Base-by-base conservation (phyloP, 2,329 filamentous ascomycete species). In the Trichoderma atroviride region DNA sequence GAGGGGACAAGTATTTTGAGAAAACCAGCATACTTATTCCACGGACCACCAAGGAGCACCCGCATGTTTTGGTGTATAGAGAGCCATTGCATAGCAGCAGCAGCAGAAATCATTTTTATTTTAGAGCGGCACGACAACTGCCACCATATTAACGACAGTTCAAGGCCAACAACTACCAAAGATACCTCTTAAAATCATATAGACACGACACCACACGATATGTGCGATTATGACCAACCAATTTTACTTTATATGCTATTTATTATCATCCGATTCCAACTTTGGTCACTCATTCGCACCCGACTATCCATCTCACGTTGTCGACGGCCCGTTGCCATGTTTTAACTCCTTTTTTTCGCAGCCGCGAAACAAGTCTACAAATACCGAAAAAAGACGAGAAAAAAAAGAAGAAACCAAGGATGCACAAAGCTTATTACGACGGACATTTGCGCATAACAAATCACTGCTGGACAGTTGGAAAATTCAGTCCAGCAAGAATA, bases 1-100 rank as follows among this genome's bases (percentile, higher is more conserved):
- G 50, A 50, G 19, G 22, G 43, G 35, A 37, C 16, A 43, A 43
- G 7, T n/a, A 58, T 57, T 62, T 40, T 31, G 37, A 47, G 57
- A 67, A 35, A 33, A 19, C 43, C 67, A 37, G 37, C 53, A 67
- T 53, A 52, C 33, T 64, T 60, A 40, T 50, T 65, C 60, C 60
- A 68, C 66, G 13, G 57, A 50, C 11, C 35, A 47, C 61, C 58
- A 29, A 52, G 40, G 62, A 67, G 74, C 72, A 75, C 77, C 77
- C 75, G 76, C 75, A 75, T 77, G 74, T 74, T 75, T 67, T 71
- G 76, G 76, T 75, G 76, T 73, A 75, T 72, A 75, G 76, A 75
- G 76, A 74, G 24, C 65, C 69, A 70, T 70, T 70, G 69, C 69
- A 70, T 70, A 70, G 24, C 57, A 43, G 52, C 33, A 33, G 33